These are phyloP conservation scores for Aspergillus sparsus DNA, from an alignment of 495 filamentous ascomycete species.

Conservation along the genomic window DNA sequence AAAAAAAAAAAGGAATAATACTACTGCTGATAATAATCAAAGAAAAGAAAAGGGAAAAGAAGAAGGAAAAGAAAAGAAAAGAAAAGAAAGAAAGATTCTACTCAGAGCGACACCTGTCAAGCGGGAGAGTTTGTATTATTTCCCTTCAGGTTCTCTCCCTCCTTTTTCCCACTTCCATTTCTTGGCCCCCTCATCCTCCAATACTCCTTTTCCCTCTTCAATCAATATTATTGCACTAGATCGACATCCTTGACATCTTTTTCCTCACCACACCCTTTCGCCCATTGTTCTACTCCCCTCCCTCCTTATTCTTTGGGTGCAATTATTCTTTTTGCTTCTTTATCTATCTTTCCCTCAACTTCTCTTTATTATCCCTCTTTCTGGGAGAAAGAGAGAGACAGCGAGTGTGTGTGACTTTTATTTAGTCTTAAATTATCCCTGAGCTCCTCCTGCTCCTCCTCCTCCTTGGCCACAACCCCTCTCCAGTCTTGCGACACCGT, in stretches of 20 bases:
- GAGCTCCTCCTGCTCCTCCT: slow-evolving; percentile 4
- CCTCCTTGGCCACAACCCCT: slow-evolving; percentile 14
- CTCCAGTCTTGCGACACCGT: slow-evolving; percentile 24
- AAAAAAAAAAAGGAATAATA: too few species aligned
- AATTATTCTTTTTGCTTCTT: slow-evolving; percentile 7
- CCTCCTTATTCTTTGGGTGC: slow-evolving; percentile 3
- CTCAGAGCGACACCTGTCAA: slow-evolving; percentile 6
- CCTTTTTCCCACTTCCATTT: slow-evolving; percentile 6
- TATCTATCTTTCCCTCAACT: slow-evolving; percentile 5
- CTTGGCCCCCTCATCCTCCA: slow-evolving; percentile 7
- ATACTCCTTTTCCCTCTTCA: slow-evolving; percentile 10
- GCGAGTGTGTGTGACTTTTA: neutral
- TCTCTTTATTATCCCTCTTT: slow-evolving; percentile 3
- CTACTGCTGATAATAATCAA: too few species aligned
- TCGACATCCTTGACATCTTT: slow-evolving; percentile 6
- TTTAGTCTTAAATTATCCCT: slow-evolving; percentile 2
- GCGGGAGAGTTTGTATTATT: neutral
- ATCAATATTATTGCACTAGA: slow-evolving; percentile 2
- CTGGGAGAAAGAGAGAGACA: neutral
- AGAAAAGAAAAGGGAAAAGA: too few species aligned
- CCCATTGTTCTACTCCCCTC: slow-evolving; percentile 12
- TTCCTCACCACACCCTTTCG: slow-evolving; percentile 18
- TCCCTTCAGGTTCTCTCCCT: slow-evolving; percentile 21
- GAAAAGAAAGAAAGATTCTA: slow-evolving; percentile 11
- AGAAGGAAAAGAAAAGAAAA: slow-evolving; percentile 16